phyloP scores from a whole-genome alignment of 345 rosid genomes.

The Syzygium aqueum region DNA sequence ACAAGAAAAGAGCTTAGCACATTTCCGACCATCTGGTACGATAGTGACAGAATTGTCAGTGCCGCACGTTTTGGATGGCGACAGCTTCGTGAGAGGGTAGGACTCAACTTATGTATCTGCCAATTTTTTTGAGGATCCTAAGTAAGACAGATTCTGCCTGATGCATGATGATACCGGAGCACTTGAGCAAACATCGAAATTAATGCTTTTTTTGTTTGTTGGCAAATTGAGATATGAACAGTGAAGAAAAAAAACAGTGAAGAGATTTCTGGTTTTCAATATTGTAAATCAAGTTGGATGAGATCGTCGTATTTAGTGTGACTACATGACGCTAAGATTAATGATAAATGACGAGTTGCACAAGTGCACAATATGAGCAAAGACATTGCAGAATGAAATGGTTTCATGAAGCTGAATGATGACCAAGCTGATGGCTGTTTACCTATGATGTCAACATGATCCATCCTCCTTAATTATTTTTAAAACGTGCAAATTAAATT shows the following conservation, averaged over 20 bases:
- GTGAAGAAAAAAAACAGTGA: neutral
- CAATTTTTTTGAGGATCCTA: neutral
- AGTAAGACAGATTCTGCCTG: neutral
- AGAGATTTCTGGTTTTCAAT: neutral
- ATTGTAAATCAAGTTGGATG: neutral
- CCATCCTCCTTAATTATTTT: neutral
- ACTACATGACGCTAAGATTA: neutral
- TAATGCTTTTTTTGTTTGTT: neutral
- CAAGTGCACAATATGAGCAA: neutral
- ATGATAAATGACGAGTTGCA: neutral
- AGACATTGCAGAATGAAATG: neutral
- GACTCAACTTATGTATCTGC: neutral
- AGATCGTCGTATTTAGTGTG: neutral
- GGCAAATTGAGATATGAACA: neutral
- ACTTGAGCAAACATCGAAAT: neutral
- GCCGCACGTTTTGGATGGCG: constrained; percentile 66
- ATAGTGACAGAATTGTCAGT: constrained; percentile 55
- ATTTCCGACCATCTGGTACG: constrained; percentile 62
- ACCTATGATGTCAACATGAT: neutral
- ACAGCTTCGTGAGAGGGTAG: constrained; percentile 92
- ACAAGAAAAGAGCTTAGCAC: constrained; percentile 49
- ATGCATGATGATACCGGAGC: neutral
- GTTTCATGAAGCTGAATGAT: neutral
- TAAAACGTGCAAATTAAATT: neutral
- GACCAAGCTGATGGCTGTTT: neutral